Base-by-base conservation (phyloP, 371 early-diverging fungal genomes). In the Sporodiniella umbellata region DNA sequence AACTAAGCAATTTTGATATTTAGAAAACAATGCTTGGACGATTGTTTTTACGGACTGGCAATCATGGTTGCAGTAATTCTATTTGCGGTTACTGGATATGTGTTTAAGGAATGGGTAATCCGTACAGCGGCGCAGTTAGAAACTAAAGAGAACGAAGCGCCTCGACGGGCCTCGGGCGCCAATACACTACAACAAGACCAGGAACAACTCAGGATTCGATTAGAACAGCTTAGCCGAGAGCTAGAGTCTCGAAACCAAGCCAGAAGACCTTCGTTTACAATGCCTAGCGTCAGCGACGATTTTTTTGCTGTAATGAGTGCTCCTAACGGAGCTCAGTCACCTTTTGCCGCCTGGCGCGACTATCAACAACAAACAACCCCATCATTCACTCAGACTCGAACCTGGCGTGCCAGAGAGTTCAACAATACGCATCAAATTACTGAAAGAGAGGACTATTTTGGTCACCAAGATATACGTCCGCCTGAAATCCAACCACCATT, bases 11-110 rank as follows among this genome's bases (percentile, higher is more conserved):
- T n/a, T n/a, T n/a, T n/a, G n/a, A n/a, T n/a, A n/a, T n/a, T n/a
- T 37, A 33, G 17, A 52, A 19, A 11, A 33, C 33, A 22, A 19
- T 18, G 56, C 84, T 57, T 87, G 17, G 58, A 84, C 28, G 93
- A 93, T 61, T 88, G 90, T 42, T 78, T 92, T 51, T 88, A 93
- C 45, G 95, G 95, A 2, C 87, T 88, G 45, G 75, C 89, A 28
- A 84, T 93, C 25, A 84, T 87, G 0, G 72, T 83, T 6, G 57
- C 85, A 8, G 84, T 86, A 0, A 77, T 94, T 8, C 62, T 92
- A 15, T 70, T 84, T 10, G 89, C 89, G 54, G 78, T 92, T 8
- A 82, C 83, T 0, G 70, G 84, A 6, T 85, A 92, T 53, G 69
- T 87, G 24, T 64, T 93, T 40, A 84, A 89, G 15, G 95, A 95